Conservation (phyloP, 2,329 filamentous ascomycete genomes). For the Blastomyces silverae region DNA sequence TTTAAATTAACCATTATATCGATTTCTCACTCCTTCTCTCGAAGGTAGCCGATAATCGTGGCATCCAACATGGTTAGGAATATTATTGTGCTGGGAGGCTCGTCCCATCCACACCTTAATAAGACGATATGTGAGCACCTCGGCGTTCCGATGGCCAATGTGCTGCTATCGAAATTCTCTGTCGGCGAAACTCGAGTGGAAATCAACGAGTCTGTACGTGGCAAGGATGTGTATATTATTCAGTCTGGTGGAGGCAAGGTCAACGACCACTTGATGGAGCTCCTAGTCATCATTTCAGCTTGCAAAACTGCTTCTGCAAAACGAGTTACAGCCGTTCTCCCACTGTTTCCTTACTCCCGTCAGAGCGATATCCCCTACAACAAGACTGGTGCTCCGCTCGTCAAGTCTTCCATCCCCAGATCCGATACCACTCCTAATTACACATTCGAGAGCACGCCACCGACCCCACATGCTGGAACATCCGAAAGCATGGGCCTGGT, state of each 20-base stretch:
- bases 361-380: conserved; percentile 97
- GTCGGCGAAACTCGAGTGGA: conserved; percentile 93
- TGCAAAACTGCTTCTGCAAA: conserved; percentile 92
- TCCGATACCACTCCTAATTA: conserved; percentile 47
- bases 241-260: conserved; percentile 88
- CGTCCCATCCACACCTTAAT: conserved; percentile 81
- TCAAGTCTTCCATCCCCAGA: conserved; percentile 52
- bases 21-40: conserved; percentile 15
- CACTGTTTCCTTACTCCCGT: conserved; percentile 92
- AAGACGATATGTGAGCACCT: conserved; percentile 83
- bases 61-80: conserved; percentile 71
- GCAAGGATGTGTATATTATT: conserved; percentile 98
- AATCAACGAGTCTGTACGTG: conserved; percentile 91
- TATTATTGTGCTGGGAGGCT: conserved; percentile 87
- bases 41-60: conserved; percentile 10
- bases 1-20: conserved; percentile 14
- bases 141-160: conserved; percentile 75
- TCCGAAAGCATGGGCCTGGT: conserved; percentile 58
- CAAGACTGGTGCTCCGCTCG: conserved; percentile 82
- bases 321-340: conserved; percentile 86
- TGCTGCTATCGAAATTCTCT: conserved; percentile 84
- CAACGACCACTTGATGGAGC: conserved; percentile 94
- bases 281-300: conserved; percentile 96
- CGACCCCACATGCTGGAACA: conserved; percentile 70
- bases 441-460: conserved; percentile 87